Percentiles rank a stretch among this genome's conserved stretches.
phyloP scores from a whole-genome alignment of 192 early-diverging fungal species.

The Backusella australiensis region DNA sequence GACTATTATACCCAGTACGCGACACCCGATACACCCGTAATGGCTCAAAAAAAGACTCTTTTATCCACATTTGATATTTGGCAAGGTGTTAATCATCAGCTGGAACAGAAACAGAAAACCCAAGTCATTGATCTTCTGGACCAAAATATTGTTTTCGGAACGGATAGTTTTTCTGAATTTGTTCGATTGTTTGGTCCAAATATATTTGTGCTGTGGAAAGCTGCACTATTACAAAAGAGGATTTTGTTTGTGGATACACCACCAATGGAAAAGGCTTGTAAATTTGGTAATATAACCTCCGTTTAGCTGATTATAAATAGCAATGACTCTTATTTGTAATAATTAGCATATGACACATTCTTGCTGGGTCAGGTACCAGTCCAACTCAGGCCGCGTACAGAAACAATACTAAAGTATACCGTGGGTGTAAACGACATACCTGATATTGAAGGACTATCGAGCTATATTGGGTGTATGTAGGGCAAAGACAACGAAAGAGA shows the following conservation, averaged over 20 bases:
- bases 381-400: neutral
- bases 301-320: neutral
- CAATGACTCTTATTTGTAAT: neutral
- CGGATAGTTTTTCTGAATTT: constrained; percentile 40
- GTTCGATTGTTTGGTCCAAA: constrained; percentile 47
- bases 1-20: constrained; percentile 2
- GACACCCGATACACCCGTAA: neutral
- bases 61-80: constrained; percentile 2
- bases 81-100: neutral
- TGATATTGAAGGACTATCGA: constrained; percentile 26
- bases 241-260: constrained; percentile 48
- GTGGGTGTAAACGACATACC: constrained; percentile 52
- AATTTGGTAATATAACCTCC: constrained; percentile 37
- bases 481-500: neutral
- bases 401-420: constrained; percentile 30
- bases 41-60: neutral
- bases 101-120: neutral
- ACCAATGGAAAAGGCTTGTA: constrained; percentile 46
- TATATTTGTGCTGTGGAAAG: constrained; percentile 53
- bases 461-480: constrained; percentile 50
- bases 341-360: constrained; percentile 30
- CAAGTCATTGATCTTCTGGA: neutral
- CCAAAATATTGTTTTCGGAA: constrained; percentile 3
- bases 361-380: constrained; percentile 41
- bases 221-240: constrained; percentile 45